Base-by-base conservation (phyloP, 257 asterid genomes). In the Fraxinus americana region DNA sequence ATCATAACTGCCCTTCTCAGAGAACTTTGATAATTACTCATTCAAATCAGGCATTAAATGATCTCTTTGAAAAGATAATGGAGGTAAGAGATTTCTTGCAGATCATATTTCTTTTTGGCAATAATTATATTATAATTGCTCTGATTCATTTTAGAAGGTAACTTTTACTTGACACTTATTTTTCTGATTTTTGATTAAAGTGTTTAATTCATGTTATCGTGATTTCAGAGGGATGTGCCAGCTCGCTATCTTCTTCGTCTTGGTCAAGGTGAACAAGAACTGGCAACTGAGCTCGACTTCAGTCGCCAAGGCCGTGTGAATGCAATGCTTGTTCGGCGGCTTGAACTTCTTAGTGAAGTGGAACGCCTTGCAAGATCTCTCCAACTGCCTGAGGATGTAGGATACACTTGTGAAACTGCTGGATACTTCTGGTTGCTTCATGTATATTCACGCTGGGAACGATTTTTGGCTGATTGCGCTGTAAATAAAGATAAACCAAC, bases 301-400 rank as follows among this genome's bases (percentile, higher is more conserved):
- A 91, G 98, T 76, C 97, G 99, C 61, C 99, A 96, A 88, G 99
- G 99, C 57, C 98, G 99, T 83, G 99, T 96, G 30, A 96, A 96
- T 86, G 96, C 99, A 80, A 96, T 96, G 99, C 93, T 96, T 69
- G 98, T 93, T 76, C 93, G 99, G 70, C 85, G 99, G 63, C 81
- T 96, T 69, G 99, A 96, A 85, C 92, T 96, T 79, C 99, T 96
- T 29, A 67, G 98, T 82, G 98, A 93, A 86, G 99, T 96, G 71
- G 98, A 92, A 88, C 91, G 95, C 65, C 93, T 96, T 80, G 99
- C 99, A 11, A 88, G 88, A 75, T 93, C 97, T 85, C 97, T 96
- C 71, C 91, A 87, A 78, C 89, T 96, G 67, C 97, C 99, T 8
- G 98, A 92, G 85, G 99, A 96, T 85, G 99, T 93, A 67, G 99